Percentiles rank a stretch among this genome's conserved stretches.
Conservation (phyloP, 2,329 filamentous ascomycete species). For the Nothophaeocryptopus gaeumannii region DNA sequence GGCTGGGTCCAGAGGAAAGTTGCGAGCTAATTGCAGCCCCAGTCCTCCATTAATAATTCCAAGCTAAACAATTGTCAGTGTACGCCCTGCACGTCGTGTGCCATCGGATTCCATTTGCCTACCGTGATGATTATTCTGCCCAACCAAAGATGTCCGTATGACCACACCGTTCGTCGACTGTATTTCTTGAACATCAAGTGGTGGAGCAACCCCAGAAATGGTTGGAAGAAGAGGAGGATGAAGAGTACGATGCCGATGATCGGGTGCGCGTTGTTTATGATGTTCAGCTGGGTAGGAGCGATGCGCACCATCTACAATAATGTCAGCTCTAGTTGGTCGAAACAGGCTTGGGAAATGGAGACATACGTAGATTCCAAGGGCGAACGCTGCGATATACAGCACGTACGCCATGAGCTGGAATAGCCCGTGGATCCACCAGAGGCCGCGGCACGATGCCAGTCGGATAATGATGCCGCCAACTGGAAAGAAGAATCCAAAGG, state of each 20-base stretch:
- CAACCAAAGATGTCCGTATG: conserved; percentile 54
- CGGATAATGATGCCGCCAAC: conserved; percentile 47
- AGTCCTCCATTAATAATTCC: conserved; percentile 58
- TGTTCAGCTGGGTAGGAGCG: conserved; percentile 8
- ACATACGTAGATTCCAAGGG: conserved; percentile 47
- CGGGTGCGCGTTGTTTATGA: conserved; percentile 45
- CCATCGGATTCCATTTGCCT: too few relatives aligned
- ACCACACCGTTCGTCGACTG: conserved; percentile 46
- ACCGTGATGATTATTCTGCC: conserved; percentile 49
- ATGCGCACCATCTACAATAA: too few relatives aligned
- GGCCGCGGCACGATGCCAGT: conserved; percentile 44
- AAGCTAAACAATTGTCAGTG: conserved; percentile 27
- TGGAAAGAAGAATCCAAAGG: conserved; percentile 49
- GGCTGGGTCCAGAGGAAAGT: conserved; percentile 31
- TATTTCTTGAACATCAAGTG: conserved; percentile 52
- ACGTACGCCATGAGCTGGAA: conserved; percentile 52
- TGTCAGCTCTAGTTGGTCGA: too few relatives aligned
- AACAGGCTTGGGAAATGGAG: too few relatives aligned
- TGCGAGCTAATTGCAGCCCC: conserved; percentile 49
- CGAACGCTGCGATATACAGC: conserved; percentile 51
- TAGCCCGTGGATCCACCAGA: conserved; percentile 45
- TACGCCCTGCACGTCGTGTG: too few relatives aligned
- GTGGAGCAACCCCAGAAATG: conserved; percentile 52
- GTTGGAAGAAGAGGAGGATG: conserved; percentile 54
- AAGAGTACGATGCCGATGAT: conserved; percentile 56